phyloP scores from a whole-genome alignment of 306 rosid genomes.

The Dalbergia oliveri region DNA sequence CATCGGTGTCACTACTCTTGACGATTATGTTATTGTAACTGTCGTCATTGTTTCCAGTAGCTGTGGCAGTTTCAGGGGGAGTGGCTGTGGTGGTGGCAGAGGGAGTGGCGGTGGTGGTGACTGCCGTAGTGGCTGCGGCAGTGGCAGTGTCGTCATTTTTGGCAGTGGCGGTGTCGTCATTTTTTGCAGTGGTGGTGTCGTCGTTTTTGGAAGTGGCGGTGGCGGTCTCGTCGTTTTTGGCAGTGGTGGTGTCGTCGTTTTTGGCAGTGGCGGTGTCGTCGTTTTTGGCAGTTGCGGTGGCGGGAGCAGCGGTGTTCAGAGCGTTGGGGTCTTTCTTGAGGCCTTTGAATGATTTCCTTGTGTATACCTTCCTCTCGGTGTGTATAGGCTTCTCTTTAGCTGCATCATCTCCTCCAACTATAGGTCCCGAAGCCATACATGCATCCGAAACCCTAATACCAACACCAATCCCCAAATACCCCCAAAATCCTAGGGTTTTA shows the following conservation, averaged over 20 bases:
- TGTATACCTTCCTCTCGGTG: slow-evolving; percentile 73
- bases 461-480: slow-evolving; percentile 46
- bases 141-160: no score
- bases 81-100: no score
- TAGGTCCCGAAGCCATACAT: slow-evolving; percentile 92
- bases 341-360: slow-evolving; percentile 71
- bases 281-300: background rate
- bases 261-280: no score
- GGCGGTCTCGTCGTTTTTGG: no score
- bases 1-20: background rate
- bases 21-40: background rate
- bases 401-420: slow-evolving; percentile 77
- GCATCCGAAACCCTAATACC: slow-evolving; percentile 79
- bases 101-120: no score
- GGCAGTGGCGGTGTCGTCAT: no score
- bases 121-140: no score
- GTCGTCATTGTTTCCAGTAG: no score
- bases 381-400: slow-evolving; percentile 65
- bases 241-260: no score
- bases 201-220: no score
- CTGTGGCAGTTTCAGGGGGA: no score
- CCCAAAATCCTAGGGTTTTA: slow-evolving; percentile 49
- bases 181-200: no score
- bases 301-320: slow-evolving; percentile 29
- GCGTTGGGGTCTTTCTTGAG: slow-evolving; percentile 52